Evolutionary conservation across 371 early-diverging fungal genomes (phyloP), one percentile per base, ranked within the genome.

Genomic region (Rhizopus stolonifer): DNA sequence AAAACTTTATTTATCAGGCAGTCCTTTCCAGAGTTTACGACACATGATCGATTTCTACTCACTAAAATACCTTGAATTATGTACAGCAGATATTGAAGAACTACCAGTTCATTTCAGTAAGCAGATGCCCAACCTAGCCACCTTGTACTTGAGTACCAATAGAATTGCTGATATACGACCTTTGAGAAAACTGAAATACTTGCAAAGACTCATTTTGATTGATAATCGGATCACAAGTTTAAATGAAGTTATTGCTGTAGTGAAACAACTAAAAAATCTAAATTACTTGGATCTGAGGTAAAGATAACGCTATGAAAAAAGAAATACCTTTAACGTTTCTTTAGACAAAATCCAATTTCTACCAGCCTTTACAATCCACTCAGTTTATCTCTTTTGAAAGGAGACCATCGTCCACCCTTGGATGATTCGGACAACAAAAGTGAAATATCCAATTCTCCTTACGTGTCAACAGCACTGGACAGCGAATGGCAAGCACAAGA

Each of bases 1-100:
- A 14, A 83, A 81, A 34, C 56, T 81, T 1, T 83, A 80, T 56
- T 60, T 81, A 11, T 81, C 83, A 34, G 81, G 76, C 34, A 77
- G 72, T 26, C 68, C 76, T 0, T 55, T 72, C 45, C 62, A 63
- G 19, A 60, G 67, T 0, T 44, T 81, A 19, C 33, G 57, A 39
- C 64, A 60, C 14, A 57, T 78, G 39, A 54, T 61, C 46, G 74
- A 74, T 9, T 83, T 80, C 43, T 74, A 68, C 38, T 65, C 79
- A n/a, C 54, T 83, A 22, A 73, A 77, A 48, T 81, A 80, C 31
- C 56, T 83, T 4, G 83, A 83, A 52, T 23, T 83, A 4, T 78
- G 79, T 34, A 57, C 83, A 0, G 64, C 70, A 11, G 72, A 74
- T 25, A 49, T 83, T 6, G 67, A 76, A 4, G 68, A 68, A 40